A percentile compares a stretch with the other conserved stretches of the same genome.
These are phyloP conservation scores for Saturnispora zaruensis DNA, from an alignment of 805 yeast species.

Conservation along the genomic window DNA sequence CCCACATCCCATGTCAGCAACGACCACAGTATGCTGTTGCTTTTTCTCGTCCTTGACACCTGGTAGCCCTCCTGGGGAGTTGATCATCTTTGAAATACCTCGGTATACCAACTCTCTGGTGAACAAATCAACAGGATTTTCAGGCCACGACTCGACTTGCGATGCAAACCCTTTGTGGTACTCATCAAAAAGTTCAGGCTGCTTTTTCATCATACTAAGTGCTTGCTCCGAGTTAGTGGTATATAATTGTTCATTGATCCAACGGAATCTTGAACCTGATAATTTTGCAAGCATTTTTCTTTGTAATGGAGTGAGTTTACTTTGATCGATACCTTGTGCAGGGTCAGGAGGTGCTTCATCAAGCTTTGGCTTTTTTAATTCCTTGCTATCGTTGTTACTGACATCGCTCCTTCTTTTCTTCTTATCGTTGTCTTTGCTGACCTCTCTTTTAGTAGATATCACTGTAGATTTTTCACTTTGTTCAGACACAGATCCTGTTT, in stretches of 20 bases:
- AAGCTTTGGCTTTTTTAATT: constrained; percentile 3
- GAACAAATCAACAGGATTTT: constrained; percentile 92
- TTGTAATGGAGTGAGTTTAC: constrained; percentile 74
- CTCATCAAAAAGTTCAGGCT: constrained; percentile 86
- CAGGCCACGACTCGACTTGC: constrained; percentile 97
- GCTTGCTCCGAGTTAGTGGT: constrained; percentile 79
- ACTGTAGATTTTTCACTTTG: not conserved
- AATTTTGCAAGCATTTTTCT: constrained; percentile 92
- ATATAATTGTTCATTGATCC: constrained; percentile 97
- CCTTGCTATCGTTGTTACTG: constrained; percentile 1
- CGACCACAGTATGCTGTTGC: constrained; percentile 46
- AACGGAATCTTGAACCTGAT: constrained; percentile 90
- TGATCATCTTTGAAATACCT: constrained; percentile 51
- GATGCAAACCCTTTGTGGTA: constrained; percentile 93
- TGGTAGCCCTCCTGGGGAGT: constrained; percentile 95
- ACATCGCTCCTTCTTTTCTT: constrained; percentile 4
- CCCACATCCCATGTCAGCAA: constrained; percentile 99
- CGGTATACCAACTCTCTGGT: constrained; percentile 59
- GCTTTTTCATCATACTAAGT: constrained; percentile 57
- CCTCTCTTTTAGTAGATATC: not conserved
- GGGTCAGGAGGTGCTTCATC: constrained; percentile 14
- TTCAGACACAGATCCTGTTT: constrained; percentile 2
- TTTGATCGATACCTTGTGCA: constrained; percentile 19
- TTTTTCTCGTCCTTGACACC: constrained; percentile 39
- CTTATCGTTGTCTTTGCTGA: constrained; percentile 1